Percentiles rank a stretch among this genome's conserved stretches.
Evolutionary conservation across 2,329 filamentous ascomycete genomes (phyloP).

Genomic region (Corinectria fuckeliana): DNA sequence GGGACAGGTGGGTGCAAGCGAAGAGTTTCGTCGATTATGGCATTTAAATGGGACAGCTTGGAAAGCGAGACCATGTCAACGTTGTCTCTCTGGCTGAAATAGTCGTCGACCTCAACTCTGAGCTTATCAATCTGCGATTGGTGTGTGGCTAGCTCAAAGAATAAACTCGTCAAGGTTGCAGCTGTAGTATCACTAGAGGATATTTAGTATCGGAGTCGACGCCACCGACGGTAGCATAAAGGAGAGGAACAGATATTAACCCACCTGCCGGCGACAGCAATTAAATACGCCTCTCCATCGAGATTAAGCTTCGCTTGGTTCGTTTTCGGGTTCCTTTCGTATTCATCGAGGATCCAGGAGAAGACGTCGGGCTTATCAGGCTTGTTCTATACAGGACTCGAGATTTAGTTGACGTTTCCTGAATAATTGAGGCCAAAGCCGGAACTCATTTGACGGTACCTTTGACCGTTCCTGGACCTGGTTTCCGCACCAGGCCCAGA

Average conservation of each 20-base stretch:
- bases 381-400: background rate
- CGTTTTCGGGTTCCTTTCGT: constrained; percentile 19
- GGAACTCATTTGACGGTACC: background rate
- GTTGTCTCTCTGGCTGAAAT: constrained; percentile 39
- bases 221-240: background rate
- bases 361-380: constrained; percentile 41
- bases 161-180: constrained; percentile 40
- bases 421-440: background rate
- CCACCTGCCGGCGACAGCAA: constrained; percentile 16
- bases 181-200: constrained; percentile 44
- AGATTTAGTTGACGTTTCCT: background rate
- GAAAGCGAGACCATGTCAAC: constrained; percentile 18
- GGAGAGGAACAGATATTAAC: constrained; percentile 2
- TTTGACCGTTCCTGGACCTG: constrained; percentile 20
- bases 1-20: background rate
- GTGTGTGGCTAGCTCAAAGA: constrained; percentile 40
- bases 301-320: constrained; percentile 12
- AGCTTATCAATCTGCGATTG: constrained; percentile 20
- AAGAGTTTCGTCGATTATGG: constrained; percentile 12
- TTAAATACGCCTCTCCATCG: constrained; percentile 14
- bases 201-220: background rate
- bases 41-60: constrained; percentile 36
- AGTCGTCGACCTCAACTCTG: constrained; percentile 2
- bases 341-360: constrained; percentile 41
- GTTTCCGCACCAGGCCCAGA: constrained; percentile 14